phyloP scores from a whole-genome alignment of 345 rosid species.

The Pistacia atlantica region DNA sequence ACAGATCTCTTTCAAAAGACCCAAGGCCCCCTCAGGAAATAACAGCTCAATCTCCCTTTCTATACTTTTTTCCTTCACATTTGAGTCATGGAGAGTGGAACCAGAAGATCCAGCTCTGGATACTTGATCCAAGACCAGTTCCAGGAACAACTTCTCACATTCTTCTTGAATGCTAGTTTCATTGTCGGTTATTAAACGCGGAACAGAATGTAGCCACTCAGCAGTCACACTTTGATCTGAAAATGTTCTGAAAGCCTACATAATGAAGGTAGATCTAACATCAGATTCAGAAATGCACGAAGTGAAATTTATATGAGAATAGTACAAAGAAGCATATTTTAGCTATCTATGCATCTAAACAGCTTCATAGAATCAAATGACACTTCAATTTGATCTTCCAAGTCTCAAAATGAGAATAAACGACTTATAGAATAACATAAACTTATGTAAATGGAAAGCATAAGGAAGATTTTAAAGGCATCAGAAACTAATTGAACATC shows the following conservation, averaged over 20 bases:
- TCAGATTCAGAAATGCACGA: conserved; percentile 21
- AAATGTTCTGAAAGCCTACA: conserved; percentile 72
- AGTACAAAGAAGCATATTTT: conserved; percentile 1
- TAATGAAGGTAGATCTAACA: conserved; percentile 13
- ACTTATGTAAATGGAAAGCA: neutral
- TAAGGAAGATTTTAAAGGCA: neutral
- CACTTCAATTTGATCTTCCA: neutral
- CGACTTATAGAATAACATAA: neutral
- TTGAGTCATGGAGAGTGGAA: conserved; percentile 26
- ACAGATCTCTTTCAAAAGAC: conserved; percentile 69
- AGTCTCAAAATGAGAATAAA: neutral
- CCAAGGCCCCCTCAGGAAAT: conserved; percentile 62
- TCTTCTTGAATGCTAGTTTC: conserved; percentile 95
- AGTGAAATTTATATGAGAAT: conserved; percentile 8
- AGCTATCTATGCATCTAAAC: neutral
- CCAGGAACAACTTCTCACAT: conserved; percentile 86
- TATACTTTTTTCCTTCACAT: conserved; percentile 29
- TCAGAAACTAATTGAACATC: conserved; percentile 10
- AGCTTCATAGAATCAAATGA: neutral
- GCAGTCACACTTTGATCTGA: conserved; percentile 57
- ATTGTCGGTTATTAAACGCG: conserved; percentile 78
- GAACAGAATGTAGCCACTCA: conserved; percentile 96
- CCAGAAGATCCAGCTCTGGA: conserved; percentile 53
- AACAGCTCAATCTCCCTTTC: conserved; percentile 51
- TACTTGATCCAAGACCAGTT: conserved; percentile 74